Evolutionary conservation across 768 basidiomycete species (phyloP).

Genomic region (Termitomyces sp.): DNA sequence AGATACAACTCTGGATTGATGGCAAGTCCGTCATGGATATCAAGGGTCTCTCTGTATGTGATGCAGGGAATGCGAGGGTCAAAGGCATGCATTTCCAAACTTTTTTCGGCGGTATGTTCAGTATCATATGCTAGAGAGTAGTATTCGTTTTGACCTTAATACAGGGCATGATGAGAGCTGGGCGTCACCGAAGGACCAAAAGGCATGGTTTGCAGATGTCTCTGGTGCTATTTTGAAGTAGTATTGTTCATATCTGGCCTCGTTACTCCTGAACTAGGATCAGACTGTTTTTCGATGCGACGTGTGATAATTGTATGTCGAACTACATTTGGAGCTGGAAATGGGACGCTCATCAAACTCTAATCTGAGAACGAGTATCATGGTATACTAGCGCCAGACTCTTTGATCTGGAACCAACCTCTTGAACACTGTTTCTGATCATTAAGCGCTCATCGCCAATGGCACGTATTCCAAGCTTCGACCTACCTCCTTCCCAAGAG

Average conservation of each 20-base stretch:
- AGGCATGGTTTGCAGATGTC: constrained; percentile 49
- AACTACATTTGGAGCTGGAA: neutral
- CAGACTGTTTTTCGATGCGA: neutral
- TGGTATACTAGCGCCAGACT: neutral
- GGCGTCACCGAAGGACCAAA: constrained; percentile 54
- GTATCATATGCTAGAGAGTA: neutral
- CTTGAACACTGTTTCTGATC: neutral
- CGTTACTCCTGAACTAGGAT: neutral
- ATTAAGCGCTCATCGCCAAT: neutral
- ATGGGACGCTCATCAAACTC: neutral
- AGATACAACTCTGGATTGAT: constrained; percentile 60
- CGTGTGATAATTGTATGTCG: neutral
- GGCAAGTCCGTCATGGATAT: constrained; percentile 50
- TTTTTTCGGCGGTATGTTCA: constrained; percentile 62
- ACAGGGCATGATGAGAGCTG: constrained; percentile 50
- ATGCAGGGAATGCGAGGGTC: constrained; percentile 36
- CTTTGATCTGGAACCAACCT: neutral
- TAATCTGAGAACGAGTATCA: neutral
- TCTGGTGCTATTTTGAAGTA: constrained; percentile 28
- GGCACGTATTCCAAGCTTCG: neutral
- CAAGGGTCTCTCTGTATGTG: constrained; percentile 41
- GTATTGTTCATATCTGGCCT: neutral
- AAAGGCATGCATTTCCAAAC: constrained; percentile 73
- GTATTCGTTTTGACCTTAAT: no score
- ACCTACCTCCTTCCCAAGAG: neutral